Percentiles rank a stretch among this genome's conserved stretches.
Conservation (phyloP, 2,329 filamentous ascomycete genomes). For the Geoglossum cookeanum region DNA sequence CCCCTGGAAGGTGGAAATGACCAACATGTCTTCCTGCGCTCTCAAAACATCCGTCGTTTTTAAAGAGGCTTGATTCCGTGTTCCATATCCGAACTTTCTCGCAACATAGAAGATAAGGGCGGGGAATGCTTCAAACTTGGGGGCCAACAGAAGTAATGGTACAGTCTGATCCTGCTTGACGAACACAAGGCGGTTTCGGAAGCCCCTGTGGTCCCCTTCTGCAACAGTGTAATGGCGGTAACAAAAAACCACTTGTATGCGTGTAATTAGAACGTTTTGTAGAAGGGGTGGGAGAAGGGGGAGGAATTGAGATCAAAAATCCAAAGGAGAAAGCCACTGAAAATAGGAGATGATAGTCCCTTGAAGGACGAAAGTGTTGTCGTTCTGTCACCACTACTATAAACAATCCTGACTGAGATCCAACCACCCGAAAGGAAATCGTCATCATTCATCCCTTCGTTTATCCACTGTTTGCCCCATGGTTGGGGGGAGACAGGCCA, state of each 20-base stretch:
- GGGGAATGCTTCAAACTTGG: not conserved
- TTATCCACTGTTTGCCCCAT: not conserved
- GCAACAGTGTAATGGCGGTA: not conserved
- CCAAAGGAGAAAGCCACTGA: not conserved
- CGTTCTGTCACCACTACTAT: not conserved
- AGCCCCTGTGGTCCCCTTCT: not conserved
- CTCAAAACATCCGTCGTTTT: not conserved
- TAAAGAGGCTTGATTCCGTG: not conserved
- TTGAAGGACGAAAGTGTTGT: not conserved
- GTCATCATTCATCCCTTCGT: constrained; percentile 2
- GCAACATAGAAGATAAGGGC: not conserved
- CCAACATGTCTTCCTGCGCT: not conserved
- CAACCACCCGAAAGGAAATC: not conserved
- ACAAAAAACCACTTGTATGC: constrained; percentile 1
- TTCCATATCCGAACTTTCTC: not conserved
- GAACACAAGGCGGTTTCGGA: not conserved
- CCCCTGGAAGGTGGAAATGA: constrained; percentile 1
- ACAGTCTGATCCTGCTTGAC: not conserved
- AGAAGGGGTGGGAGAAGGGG: not conserved
- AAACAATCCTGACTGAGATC: not conserved
- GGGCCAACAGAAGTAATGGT: not conserved
- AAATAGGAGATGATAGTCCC: not conserved
- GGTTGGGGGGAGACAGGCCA: not conserved
- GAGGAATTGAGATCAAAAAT: not conserved
- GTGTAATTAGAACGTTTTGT: not conserved